phyloP scores from a whole-genome alignment of 75 land plant genomes.

The Ceratopteris richardii region DNA sequence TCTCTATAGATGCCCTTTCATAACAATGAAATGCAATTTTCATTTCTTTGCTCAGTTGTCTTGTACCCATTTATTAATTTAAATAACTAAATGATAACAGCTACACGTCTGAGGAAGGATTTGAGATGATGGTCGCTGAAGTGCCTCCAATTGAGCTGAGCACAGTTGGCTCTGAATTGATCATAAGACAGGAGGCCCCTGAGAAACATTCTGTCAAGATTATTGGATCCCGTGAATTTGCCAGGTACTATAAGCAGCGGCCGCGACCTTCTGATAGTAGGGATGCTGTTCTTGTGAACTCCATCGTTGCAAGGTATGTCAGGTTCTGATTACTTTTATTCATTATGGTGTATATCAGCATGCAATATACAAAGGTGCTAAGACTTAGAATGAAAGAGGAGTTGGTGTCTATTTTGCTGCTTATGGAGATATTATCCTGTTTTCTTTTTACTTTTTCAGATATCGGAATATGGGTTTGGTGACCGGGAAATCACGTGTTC shows the following conservation, averaged over 20 bases:
- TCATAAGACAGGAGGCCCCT: slow-evolving; percentile 31
- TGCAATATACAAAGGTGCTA: too few species aligned
- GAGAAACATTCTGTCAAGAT: slow-evolving; percentile 27
- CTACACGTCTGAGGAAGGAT: too few species aligned
- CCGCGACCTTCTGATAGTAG: slow-evolving; percentile 61
- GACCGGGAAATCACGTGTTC: slow-evolving; percentile 56
- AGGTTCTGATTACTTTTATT: background rate
- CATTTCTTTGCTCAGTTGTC: too few species aligned
- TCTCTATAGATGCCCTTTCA: too few species aligned
- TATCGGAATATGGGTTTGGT: slow-evolving; percentile 90
- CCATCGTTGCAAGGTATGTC: slow-evolving; percentile 62
- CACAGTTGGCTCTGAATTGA: slow-evolving; percentile 63
- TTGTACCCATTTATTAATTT: too few species aligned
- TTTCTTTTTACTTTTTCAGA: slow-evolving; percentile 25
- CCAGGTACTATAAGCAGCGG: slow-evolving; percentile 72
- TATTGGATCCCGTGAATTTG: slow-evolving; percentile 78
- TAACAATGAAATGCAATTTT: too few species aligned
- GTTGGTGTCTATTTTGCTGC: background rate
- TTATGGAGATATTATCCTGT: background rate
- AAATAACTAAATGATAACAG: too few species aligned
- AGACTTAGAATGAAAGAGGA: too few species aligned
- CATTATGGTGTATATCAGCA: too few species aligned
- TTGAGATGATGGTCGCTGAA: slow-evolving; percentile 16
- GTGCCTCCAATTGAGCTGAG: slow-evolving; percentile 39
- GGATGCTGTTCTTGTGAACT: slow-evolving; percentile 44